Evolutionary conservation across 139 green algal genomes (phyloP).

Genomic region (Pleodorina starrii): DNA sequence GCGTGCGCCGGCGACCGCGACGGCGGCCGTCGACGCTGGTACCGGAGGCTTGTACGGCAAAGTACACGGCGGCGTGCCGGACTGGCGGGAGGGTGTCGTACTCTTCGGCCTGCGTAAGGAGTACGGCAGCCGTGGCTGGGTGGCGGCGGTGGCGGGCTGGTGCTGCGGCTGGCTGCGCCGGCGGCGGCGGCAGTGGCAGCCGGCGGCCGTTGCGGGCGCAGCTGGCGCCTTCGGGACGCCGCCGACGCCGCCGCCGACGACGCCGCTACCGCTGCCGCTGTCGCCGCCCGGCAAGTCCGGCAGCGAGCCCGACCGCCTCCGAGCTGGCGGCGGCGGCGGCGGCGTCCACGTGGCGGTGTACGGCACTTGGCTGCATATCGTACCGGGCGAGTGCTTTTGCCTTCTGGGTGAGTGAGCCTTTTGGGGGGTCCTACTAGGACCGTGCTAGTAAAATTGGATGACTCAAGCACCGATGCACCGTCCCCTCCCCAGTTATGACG

Average conservation of each 20-base stretch:
- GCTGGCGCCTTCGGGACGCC: too few relatives aligned
- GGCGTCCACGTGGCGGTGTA: constrained; percentile 70
- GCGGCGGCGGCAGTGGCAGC: background rate
- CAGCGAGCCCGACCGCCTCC: background rate
- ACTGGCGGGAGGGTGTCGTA: constrained; percentile 63
- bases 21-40: too few relatives aligned
- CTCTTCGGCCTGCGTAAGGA: constrained; percentile 81
- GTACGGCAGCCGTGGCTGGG: constrained; percentile 47
- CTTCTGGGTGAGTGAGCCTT: constrained; percentile 73
- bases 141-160: background rate
- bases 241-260: background rate
- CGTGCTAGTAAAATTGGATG: too few relatives aligned
- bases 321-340: background rate
- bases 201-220: background rate
- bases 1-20: too few relatives aligned
- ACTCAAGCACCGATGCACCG: too few relatives aligned
- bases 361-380: constrained; percentile 82
- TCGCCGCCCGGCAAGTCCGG: too few relatives aligned
- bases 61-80: too few relatives aligned
- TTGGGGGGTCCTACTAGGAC: too few relatives aligned
- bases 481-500: too few relatives aligned
- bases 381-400: constrained; percentile 79
- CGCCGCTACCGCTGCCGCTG: background rate
- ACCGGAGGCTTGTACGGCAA: background rate
- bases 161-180: background rate